Percentiles rank a stretch among this genome's conserved stretches.
phyloP scores from a whole-genome alignment of 2,329 filamentous ascomycete genomes.

The Paecilomyces niveus region DNA sequence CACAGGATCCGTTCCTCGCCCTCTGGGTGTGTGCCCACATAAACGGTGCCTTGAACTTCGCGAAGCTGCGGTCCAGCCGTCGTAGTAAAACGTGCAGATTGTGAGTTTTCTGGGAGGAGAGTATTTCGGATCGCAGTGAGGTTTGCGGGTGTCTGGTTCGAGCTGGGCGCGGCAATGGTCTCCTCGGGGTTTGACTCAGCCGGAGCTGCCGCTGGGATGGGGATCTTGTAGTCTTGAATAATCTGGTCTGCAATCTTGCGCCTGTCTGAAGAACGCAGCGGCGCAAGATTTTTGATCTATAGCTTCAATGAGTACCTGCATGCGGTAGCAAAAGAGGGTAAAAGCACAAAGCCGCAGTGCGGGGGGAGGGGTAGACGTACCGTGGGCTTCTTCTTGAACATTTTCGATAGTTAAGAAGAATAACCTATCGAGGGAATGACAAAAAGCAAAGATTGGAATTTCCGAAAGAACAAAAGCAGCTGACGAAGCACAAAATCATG shows the following conservation, averaged over 20 bases:
- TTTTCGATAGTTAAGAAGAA: constrained; percentile 17
- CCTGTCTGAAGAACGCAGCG: constrained; percentile 60
- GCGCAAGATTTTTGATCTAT: constrained; percentile 59
- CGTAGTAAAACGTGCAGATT: constrained; percentile 59
- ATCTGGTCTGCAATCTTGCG: constrained; percentile 61
- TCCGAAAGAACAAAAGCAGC: not conserved
- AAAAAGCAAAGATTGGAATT: not conserved
- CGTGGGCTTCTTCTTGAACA: constrained; percentile 61
- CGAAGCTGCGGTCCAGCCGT: constrained; percentile 56
- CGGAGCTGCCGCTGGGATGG: constrained; percentile 33
- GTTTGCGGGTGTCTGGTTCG: constrained; percentile 40
- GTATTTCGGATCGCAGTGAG: constrained; percentile 48
- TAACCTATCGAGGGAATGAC: not conserved
- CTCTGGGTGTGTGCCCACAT: constrained; percentile 53
- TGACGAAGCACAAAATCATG: not conserved
- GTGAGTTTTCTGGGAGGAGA: constrained; percentile 56
- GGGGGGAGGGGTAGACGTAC: constrained; percentile 30
- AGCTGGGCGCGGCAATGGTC: constrained; percentile 30
- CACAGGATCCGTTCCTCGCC: constrained; percentile 56
- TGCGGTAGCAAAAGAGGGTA: constrained; percentile 1
- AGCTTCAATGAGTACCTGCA: constrained; percentile 5
- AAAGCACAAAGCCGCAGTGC: constrained; percentile 16
- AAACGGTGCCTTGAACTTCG: constrained; percentile 57
- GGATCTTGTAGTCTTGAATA: constrained; percentile 53
- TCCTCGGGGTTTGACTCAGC: constrained; percentile 21